A percentile compares a stretch with the other conserved stretches of the same genome.
These are phyloP conservation scores for Solanum tacnaense DNA, from an alignment of 257 asterid species.

Conservation along the genomic window DNA sequence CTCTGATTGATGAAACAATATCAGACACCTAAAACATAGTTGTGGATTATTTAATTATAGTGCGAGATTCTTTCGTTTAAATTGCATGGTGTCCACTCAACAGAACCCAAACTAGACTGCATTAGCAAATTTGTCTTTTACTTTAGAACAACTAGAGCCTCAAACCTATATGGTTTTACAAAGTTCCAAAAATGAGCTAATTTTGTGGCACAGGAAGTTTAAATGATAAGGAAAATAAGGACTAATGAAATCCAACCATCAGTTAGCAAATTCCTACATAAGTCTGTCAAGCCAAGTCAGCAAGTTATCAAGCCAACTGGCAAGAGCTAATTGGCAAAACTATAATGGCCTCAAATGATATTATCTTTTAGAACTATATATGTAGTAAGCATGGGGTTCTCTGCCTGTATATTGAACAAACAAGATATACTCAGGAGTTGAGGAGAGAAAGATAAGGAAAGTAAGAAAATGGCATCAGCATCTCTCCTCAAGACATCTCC, in stretches of 20 bases:
- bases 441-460: background rate
- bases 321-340: constrained; percentile 18
- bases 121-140: background rate
- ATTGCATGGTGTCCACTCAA: background rate
- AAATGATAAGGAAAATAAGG: background rate
- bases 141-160: constrained; percentile 3
- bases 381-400: background rate
- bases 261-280: background rate
- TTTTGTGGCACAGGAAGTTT: background rate
- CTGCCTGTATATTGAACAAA: background rate
- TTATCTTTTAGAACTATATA: constrained; percentile 12
- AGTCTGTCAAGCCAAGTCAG: constrained; percentile 11
- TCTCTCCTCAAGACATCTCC: constrained; percentile 57
- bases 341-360: constrained; percentile 26
- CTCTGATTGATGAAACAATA: background rate
- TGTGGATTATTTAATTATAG: background rate
- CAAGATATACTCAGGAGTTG: background rate
- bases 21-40: background rate
- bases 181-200: background rate
- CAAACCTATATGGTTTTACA: constrained; percentile 12
- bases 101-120: background rate
- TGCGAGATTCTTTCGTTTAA: background rate
- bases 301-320: constrained; percentile 31
- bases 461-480: constrained; percentile 51
- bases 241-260: background rate